phyloP scores from a whole-genome alignment of 2,329 filamentous ascomycete genomes.

The Acrocalymma vagum region DNA sequence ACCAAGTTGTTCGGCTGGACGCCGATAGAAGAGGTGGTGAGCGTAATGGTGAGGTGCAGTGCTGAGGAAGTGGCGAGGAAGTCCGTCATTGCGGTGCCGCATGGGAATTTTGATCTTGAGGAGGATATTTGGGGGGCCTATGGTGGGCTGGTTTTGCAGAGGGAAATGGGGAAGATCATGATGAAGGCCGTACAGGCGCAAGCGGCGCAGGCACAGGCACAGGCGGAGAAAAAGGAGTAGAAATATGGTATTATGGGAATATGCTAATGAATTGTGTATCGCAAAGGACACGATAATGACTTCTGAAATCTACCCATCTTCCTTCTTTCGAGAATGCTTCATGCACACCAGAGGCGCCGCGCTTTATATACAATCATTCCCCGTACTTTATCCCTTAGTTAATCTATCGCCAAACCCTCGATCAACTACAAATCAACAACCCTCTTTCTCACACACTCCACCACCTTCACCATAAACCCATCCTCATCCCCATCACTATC shows the following conservation, averaged over 20 bases:
- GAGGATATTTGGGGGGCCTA: slow-evolving; percentile 30
- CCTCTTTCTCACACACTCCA: slow-evolving; percentile 13
- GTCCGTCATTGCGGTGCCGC: slow-evolving; percentile 23
- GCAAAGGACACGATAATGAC: too few species aligned
- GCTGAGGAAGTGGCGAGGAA: slow-evolving; percentile 23
- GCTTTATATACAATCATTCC: too few species aligned
- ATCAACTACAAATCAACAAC: slow-evolving; percentile 12
- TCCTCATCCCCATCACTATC: too few species aligned
- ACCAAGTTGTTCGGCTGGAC: slow-evolving; percentile 22
- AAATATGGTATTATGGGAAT: too few species aligned
- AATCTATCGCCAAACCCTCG: too few species aligned
- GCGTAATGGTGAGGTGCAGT: slow-evolving; percentile 26
- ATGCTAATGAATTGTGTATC: too few species aligned
- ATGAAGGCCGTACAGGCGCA: slow-evolving; percentile 6
- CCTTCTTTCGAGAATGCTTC: too few species aligned
- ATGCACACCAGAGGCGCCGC: too few species aligned
- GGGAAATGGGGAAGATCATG: slow-evolving; percentile 13
- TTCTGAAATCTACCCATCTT: too few species aligned
- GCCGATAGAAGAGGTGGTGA: slow-evolving; percentile 27
- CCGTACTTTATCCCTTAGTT: too few species aligned
- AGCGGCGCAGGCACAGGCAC: slow-evolving; percentile 9
- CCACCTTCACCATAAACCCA: slow-evolving; percentile 27
- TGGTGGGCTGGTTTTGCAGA: slow-evolving; percentile 15
- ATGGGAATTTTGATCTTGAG: slow-evolving; percentile 23
- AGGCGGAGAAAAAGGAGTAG: slow-evolving; percentile 4